Conservation (phyloP, 116 monocot species). For the Zostera marina region DNA sequence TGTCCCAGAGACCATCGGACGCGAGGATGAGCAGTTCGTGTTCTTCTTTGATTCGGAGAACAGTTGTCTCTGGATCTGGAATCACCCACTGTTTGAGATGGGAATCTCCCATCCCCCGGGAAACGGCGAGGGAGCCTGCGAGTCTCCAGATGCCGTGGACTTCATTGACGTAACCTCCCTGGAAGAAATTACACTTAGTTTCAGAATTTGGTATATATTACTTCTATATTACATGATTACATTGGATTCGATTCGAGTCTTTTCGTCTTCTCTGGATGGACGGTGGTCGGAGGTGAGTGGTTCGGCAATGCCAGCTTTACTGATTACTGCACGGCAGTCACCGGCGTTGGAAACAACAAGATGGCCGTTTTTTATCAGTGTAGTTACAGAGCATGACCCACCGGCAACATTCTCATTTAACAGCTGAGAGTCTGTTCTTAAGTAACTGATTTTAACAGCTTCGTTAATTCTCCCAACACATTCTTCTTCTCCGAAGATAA, state of each 20-base stretch:
- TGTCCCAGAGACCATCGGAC: conserved; percentile 94
- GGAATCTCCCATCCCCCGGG: conserved; percentile 78
- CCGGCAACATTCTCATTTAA: conserved; percentile 35
- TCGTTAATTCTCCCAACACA: background rate
- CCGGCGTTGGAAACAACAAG: conserved; percentile 84
- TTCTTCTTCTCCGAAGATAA: conserved; percentile 4
- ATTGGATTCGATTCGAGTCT: conserved; percentile 56
- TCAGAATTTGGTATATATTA: no score
- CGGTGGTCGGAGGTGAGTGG: conserved; percentile 80
- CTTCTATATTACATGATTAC: conserved; percentile 20
- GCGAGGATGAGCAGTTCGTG: conserved; percentile 83
- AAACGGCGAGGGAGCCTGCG: conserved; percentile 76
- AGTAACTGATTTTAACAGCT: conserved; percentile 45
- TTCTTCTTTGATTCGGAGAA: conserved; percentile 31
- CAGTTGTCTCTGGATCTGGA: conserved; percentile 63
- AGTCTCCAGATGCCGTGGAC: conserved; percentile 57
- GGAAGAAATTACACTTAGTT: conserved; percentile 4
- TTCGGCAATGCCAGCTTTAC: conserved; percentile 49
- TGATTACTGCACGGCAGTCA: conserved; percentile 81
- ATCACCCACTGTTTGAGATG: conserved; percentile 81
- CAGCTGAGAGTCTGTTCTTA: conserved; percentile 61
- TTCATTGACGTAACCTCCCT: conserved; percentile 74
- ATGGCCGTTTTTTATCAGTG: conserved; percentile 40
- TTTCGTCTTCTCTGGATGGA: conserved; percentile 64
- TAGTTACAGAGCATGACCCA: conserved; percentile 73